A percentile compares a stretch with the other conserved stretches of the same genome.
Evolutionary conservation across 148 eudicot species (phyloP).

Genomic region (Arbutus unedo): DNA sequence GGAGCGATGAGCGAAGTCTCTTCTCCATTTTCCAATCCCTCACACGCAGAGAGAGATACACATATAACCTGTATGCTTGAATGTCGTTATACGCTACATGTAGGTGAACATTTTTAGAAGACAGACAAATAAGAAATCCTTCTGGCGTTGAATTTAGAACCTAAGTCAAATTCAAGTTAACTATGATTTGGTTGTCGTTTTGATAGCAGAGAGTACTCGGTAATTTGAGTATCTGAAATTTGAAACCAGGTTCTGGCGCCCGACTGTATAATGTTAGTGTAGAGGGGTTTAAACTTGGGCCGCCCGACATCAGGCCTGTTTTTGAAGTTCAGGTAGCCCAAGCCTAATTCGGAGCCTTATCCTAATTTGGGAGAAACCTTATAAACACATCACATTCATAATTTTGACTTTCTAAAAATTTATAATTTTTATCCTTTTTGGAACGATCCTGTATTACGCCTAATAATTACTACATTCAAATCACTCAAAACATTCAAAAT

Average conservation of each 20-base stretch:
- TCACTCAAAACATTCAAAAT: too few relatives aligned
- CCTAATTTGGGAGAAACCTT: too few relatives aligned
- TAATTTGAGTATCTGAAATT: not conserved
- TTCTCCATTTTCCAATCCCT: conserved; percentile 63
- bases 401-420: too few relatives aligned
- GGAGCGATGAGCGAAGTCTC: conserved; percentile 72
- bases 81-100: not conserved
- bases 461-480: too few relatives aligned
- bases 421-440: too few relatives aligned
- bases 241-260: conserved; percentile 20
- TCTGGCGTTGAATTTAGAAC: not conserved
- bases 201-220: not conserved
- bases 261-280: not conserved
- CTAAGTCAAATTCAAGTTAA: not conserved
- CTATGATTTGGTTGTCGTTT: not conserved
- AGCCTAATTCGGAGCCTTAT: not conserved
- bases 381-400: too few relatives aligned
- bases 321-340: not conserved
- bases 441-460: too few relatives aligned
- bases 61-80: not conserved
- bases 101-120: not conserved
- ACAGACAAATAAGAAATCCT: not conserved
- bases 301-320: not conserved
- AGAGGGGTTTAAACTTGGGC: not conserved
- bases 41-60: too few relatives aligned